These are phyloP conservation scores for Colletotrichum tropicale DNA, from an alignment of 2,329 filamentous ascomycete species.

Conservation along the genomic window DNA sequence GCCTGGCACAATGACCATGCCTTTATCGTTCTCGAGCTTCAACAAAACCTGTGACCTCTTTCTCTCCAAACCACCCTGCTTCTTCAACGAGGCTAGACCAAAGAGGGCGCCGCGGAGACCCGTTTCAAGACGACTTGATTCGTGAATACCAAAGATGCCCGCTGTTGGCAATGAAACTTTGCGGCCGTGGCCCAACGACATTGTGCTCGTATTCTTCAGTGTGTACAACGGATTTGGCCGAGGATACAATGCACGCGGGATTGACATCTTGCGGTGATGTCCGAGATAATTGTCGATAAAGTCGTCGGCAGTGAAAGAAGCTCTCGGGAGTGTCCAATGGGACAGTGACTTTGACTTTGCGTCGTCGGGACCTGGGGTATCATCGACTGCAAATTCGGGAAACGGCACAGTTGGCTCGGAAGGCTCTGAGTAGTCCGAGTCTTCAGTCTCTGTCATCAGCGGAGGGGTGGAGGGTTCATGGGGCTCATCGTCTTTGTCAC, in stretches of 20 bases:
- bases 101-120: slow-evolving; percentile 13
- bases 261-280: not conserved
- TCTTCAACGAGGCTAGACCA: not conserved
- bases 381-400: not conserved
- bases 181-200: slow-evolving; percentile 13
- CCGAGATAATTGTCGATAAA: not conserved
- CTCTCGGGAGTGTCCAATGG: slow-evolving; percentile 1
- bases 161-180: slow-evolving; percentile 24
- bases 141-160: slow-evolving; percentile 23
- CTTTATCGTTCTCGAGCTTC: slow-evolving; percentile 4
- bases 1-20: slow-evolving; percentile 6
- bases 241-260: slow-evolving; percentile 4
- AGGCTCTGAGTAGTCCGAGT: slow-evolving; percentile 17
- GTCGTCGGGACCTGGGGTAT: not conserved
- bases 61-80: not conserved
- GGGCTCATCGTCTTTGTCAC: not conserved
- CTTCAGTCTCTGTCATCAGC: slow-evolving; percentile 15
- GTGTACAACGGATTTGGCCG: slow-evolving; percentile 6
- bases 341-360: slow-evolving; percentile 5
- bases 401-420: slow-evolving; percentile 4
- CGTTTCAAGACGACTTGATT: slow-evolving; percentile 9
- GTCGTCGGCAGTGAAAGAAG: slow-evolving; percentile 6
- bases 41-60: slow-evolving; percentile 2
- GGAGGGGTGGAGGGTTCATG: slow-evolving; percentile 5
- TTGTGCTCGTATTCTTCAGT: not conserved